A percentile compares a stretch with the other conserved stretches of the same genome.
Conservation (phyloP, 2,329 filamentous ascomycete genomes). For the Hypoxylon sp. region DNA sequence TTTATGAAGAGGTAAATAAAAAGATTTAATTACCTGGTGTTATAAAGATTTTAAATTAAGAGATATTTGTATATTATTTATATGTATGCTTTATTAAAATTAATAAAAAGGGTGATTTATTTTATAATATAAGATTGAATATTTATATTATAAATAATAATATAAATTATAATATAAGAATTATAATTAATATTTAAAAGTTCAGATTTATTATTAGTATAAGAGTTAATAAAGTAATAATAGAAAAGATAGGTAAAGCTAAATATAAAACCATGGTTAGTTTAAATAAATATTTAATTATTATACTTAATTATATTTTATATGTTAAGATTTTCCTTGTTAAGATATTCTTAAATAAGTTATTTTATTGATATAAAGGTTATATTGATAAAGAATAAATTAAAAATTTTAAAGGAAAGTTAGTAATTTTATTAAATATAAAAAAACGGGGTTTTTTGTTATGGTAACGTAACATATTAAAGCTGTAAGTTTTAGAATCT, state of each 20-base stretch:
- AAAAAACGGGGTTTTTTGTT: too few species aligned
- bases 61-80: background rate
- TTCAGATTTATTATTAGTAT: background rate
- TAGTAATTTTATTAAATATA: too few species aligned
- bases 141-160: background rate
- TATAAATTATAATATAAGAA: background rate
- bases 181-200: conserved; percentile 3
- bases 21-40: background rate
- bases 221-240: background rate
- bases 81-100: background rate
- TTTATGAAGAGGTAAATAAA: background rate
- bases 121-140: background rate
- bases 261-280: background rate
- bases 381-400: background rate
- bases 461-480: too few species aligned
- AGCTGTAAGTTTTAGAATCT: background rate
- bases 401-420: background rate
- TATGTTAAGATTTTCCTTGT: background rate
- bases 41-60: background rate
- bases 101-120: background rate
- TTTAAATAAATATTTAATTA: background rate
- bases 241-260: background rate
- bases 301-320: background rate
- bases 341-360: background rate
- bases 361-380: background rate